Percentiles rank a stretch among this genome's conserved stretches.
Conservation (phyloP, 768 basidiomycete genomes). For the Serpula lacrymans region DNA sequence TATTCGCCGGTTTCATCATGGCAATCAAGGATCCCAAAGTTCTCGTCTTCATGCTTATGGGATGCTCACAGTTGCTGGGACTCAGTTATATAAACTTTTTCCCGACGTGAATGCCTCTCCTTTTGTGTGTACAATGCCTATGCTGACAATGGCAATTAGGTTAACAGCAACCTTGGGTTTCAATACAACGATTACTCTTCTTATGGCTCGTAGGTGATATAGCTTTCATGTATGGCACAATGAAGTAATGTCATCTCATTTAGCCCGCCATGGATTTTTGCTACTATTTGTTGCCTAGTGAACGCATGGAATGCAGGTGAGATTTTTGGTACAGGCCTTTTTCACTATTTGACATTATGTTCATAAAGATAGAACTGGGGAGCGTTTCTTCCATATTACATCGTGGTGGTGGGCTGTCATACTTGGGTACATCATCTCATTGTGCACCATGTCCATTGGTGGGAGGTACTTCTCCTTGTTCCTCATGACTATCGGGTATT, state of each 20-base stretch:
- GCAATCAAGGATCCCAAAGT: slow-evolving; percentile 57
- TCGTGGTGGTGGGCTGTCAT: slow-evolving; percentile 58
- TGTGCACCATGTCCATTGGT: slow-evolving; percentile 46
- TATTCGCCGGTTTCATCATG: slow-evolving; percentile 48
- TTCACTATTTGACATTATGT: not conserved
- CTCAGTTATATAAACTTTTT: slow-evolving; percentile 63
- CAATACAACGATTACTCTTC: slow-evolving; percentile 53
- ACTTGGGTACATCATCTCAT: slow-evolving; percentile 55
- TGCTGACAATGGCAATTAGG: slow-evolving; percentile 22
- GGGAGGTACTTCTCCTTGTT: slow-evolving; percentile 61
- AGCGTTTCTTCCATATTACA: slow-evolving; percentile 61
- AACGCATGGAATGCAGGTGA: slow-evolving; percentile 56
- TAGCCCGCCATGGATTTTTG: slow-evolving; percentile 65
- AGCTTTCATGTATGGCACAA: not conserved
- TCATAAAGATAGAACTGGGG: slow-evolving; percentile 51
- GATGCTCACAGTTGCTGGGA: slow-evolving; percentile 47
- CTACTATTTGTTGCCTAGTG: slow-evolving; percentile 44
- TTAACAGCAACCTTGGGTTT: slow-evolving; percentile 61
- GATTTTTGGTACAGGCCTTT: slow-evolving; percentile 7
- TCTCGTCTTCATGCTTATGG: slow-evolving; percentile 50
- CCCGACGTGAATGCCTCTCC: slow-evolving; percentile 36
- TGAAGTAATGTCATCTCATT: not conserved
- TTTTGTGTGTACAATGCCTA: not conserved
- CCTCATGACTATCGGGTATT: slow-evolving; percentile 57
- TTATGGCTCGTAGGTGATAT: slow-evolving; percentile 49